Evolutionary conservation across 495 filamentous ascomycete genomes (phyloP), one percentile per base, ranked within the genome.

Genomic region (Gamarada debralockiae): DNA sequence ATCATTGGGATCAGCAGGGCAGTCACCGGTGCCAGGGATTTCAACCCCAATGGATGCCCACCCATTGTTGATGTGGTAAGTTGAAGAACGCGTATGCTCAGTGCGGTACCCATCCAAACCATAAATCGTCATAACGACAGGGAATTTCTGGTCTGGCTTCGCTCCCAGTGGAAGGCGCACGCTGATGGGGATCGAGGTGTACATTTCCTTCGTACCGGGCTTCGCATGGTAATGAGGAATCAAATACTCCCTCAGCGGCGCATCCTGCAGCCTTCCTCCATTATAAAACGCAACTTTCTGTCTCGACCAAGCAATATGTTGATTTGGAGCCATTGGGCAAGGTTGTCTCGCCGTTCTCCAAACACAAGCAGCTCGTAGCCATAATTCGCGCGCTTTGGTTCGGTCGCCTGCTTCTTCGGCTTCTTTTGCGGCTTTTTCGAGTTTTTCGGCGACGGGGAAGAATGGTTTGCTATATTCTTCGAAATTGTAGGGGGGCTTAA

Each of bases 11-110:
- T 81, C 78, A 0, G 85, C 84, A 0, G 86, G 87, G 46, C 76
- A 87, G 65, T 91, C 87, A 3, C 84, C 87, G 1, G 87, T 91
- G 0, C 87, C 87, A 0, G 87, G 87, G 48, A 91, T 89, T 67
- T 91, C 87, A 20, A 80, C 74, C 23, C 86, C 70, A 6, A 89
- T 70, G 2, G 65, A 71, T 24, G 65, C 82, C 80, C 75, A 86
- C 18, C 76, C 80, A 25, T 45, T 45, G 12, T 5, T 45, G 8
- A 17, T 9, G 42, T 45, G 21, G 3, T 10, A 9, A 7, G 14
- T 27, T 20, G 14, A 5, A 22, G 4, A 9, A 5, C 9, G 42
- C 10, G 17, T 17, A 17, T 5, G 15, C 4, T 45, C 42, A 12
- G 42, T 45, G 21, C 42, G 42, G 22, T 45, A 45, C 4, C 23